Conservation (phyloP, 2,329 filamentous ascomycete genomes). For the Shiraia sp. region DNA sequence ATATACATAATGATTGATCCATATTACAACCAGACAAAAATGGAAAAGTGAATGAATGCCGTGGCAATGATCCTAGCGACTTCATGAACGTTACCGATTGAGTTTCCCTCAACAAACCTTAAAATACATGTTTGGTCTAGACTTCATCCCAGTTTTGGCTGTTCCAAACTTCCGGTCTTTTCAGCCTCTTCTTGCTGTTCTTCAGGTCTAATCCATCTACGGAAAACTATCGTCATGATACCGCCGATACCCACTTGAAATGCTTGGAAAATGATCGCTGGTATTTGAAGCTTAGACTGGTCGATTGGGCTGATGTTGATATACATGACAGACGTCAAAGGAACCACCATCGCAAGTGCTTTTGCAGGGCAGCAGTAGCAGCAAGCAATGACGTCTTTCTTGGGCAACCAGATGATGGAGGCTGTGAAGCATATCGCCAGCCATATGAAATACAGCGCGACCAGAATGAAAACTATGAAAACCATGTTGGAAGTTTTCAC, state of each 20-base stretch:
- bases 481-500: slow-evolving; percentile 64
- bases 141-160: slow-evolving; percentile 5
- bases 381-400: slow-evolving; percentile 68
- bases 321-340: slow-evolving; percentile 71
- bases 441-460: slow-evolving; percentile 67
- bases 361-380: slow-evolving; percentile 77
- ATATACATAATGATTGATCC: not conserved
- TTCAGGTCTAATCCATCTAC: slow-evolving; percentile 55
- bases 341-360: slow-evolving; percentile 71
- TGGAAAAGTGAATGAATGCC: not conserved
- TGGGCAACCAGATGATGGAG: slow-evolving; percentile 58
- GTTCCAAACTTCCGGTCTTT: slow-evolving; percentile 16
- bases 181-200: slow-evolving; percentile 52
- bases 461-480: slow-evolving; percentile 69
- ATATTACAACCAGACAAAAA: too few relatives aligned
- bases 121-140: not conserved
- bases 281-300: slow-evolving; percentile 64
- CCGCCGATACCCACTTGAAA: slow-evolving; percentile 50
- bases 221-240: slow-evolving; percentile 48
- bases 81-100: not conserved
- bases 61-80: not conserved
- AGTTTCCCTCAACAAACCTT: not conserved
- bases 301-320: slow-evolving; percentile 57
- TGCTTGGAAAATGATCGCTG: slow-evolving; percentile 61
- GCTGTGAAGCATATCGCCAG: slow-evolving; percentile 64